phyloP scores from a whole-genome alignment of 805 yeast species.

The Pichia cabralensis region DNA sequence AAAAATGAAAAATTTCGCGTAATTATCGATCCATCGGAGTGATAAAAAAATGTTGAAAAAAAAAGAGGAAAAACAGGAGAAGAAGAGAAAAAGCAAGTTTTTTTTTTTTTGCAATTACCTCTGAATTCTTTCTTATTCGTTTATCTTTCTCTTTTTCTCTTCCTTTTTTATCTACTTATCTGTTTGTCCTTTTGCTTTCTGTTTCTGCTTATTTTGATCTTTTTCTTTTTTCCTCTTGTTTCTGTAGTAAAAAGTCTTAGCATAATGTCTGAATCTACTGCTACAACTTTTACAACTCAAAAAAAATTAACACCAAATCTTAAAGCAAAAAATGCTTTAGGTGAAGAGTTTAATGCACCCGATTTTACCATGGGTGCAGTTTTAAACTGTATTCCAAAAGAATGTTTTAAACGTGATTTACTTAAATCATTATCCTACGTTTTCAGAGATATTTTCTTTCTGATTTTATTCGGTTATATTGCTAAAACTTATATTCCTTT shows the following conservation, averaged over 20 bases:
- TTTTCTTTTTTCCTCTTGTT: background rate
- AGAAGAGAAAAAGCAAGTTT: no score
- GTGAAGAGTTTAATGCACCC: slow-evolving; percentile 49
- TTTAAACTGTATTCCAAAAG: slow-evolving; percentile 47
- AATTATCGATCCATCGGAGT: no score
- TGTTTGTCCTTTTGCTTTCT: background rate
- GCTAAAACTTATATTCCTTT: slow-evolving; percentile 36
- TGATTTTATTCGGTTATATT: slow-evolving; percentile 32
- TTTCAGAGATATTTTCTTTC: slow-evolving; percentile 38
- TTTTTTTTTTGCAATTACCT: no score
- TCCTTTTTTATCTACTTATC: no score
- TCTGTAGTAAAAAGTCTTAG: no score
- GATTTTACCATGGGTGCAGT: slow-evolving; percentile 51
- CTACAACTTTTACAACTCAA: background rate
- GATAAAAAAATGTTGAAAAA: no score
- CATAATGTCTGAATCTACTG: no score
- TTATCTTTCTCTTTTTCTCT: no score
- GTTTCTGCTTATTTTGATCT: background rate
- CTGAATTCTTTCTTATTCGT: no score
- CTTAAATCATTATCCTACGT: slow-evolving; percentile 42
- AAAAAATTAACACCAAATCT: slow-evolving; percentile 8
- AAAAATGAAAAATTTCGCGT: no score
- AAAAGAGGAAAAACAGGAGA: no score
- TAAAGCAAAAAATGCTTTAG: slow-evolving; percentile 41
- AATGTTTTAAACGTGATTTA: slow-evolving; percentile 48